These are phyloP conservation scores for Cryptococcus hybrid DNA, from an alignment of 1,284 basidiomycete species.

Conservation along the genomic window DNA sequence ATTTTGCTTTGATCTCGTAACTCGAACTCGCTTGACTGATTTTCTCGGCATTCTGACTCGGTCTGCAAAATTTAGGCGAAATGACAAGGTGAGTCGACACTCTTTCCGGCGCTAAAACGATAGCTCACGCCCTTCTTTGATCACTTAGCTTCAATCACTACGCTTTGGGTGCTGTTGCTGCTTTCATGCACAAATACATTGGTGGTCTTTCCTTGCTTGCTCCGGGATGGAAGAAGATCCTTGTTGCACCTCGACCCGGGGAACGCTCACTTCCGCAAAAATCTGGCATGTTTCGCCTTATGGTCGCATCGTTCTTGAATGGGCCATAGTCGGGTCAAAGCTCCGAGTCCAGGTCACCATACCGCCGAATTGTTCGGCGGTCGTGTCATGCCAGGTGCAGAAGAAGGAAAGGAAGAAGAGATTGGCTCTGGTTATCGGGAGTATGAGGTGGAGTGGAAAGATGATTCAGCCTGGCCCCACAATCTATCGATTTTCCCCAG, in stretches of 20 bases:
- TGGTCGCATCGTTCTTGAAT: constrained; percentile 17
- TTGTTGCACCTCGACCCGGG: constrained; percentile 41
- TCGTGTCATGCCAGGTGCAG: constrained; percentile 10
- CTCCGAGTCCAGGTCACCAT: constrained; percentile 25
- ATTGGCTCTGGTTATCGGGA: constrained; percentile 22
- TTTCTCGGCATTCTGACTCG: too few species aligned
- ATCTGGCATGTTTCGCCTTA: constrained; percentile 19
- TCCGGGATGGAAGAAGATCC: constrained; percentile 30
- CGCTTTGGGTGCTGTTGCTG: constrained; percentile 40
- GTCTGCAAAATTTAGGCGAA: too few species aligned
- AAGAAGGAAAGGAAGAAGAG: constrained; percentile 16
- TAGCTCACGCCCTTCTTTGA: too few species aligned
- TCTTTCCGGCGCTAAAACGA: too few species aligned
- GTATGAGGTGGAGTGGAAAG: constrained; percentile 17
- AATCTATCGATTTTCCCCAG: constrained; percentile 12
- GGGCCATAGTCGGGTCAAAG: constrained; percentile 15
- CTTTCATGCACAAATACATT: constrained; percentile 35
- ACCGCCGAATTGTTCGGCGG: constrained; percentile 29
- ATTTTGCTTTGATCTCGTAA: constrained; percentile 14
- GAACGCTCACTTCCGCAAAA: constrained; percentile 32
- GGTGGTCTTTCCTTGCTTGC: constrained; percentile 31
- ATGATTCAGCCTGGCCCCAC: constrained; percentile 28
- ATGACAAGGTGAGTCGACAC: too few species aligned
- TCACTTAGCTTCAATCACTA: constrained; percentile 41
- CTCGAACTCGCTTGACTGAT: too few species aligned